These are phyloP conservation scores for Fusarium sp. DNA, from an alignment of 2,329 filamentous ascomycete genomes.

Conservation along the genomic window DNA sequence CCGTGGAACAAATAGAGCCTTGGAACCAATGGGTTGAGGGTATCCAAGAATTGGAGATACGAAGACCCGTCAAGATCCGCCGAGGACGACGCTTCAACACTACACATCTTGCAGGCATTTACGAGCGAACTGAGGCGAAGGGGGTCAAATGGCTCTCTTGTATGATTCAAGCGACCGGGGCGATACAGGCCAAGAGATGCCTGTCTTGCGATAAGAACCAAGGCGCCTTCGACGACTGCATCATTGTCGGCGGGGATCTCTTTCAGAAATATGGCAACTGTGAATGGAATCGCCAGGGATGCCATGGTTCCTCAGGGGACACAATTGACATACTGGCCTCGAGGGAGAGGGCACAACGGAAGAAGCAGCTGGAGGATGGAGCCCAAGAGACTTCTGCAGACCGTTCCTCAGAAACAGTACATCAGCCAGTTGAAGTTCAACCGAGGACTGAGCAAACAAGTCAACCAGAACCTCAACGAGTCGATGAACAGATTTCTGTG, in stretches of 20 bases:
- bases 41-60: slow-evolving; percentile 53
- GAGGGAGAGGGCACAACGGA: slow-evolving; percentile 30
- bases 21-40: slow-evolving; percentile 57
- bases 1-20: slow-evolving; percentile 51
- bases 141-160: slow-evolving; percentile 60
- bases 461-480: background rate
- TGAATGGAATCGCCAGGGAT: slow-evolving; percentile 60
- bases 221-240: slow-evolving; percentile 60
- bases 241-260: slow-evolving; percentile 55
- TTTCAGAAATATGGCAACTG: slow-evolving; percentile 64
- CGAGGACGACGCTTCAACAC: slow-evolving; percentile 56
- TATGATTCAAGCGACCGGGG: slow-evolving; percentile 63
- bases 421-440: slow-evolving; percentile 20
- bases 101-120: slow-evolving; percentile 55
- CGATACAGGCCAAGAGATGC: slow-evolving; percentile 55
- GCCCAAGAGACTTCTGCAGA: background rate
- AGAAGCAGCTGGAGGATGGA: slow-evolving; percentile 14
- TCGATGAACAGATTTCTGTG: slow-evolving; percentile 14
- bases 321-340: slow-evolving; percentile 36
- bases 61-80: slow-evolving; percentile 56
- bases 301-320: slow-evolving; percentile 48
- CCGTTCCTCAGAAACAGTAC: slow-evolving; percentile 11
- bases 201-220: slow-evolving; percentile 56
- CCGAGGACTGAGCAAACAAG: background rate
- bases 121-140: slow-evolving; percentile 56